These are phyloP conservation scores for Cytospora piceicola DNA, from an alignment of 2,329 filamentous ascomycete species.

Conservation along the genomic window DNA sequence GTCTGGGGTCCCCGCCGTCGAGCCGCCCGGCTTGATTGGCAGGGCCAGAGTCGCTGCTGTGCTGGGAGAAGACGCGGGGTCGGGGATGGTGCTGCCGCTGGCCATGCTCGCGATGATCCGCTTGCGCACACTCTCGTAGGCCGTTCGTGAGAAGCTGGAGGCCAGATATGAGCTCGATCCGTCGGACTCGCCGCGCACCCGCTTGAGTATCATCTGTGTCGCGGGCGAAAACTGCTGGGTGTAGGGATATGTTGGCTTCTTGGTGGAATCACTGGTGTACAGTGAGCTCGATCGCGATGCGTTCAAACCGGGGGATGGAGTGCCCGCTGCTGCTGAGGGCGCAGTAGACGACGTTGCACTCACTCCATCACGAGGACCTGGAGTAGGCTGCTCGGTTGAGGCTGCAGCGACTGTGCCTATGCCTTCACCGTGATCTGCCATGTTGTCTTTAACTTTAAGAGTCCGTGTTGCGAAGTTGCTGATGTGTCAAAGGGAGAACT, in stretches of 20 bases:
- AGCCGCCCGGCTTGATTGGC: slow-evolving; percentile 11
- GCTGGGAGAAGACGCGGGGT: slow-evolving; percentile 16
- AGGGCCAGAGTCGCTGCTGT: slow-evolving; percentile 23
- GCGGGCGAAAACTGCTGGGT: slow-evolving; percentile 29
- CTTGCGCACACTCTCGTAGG: slow-evolving; percentile 46
- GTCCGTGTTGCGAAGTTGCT: neutral
- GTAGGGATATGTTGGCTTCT: slow-evolving; percentile 61
- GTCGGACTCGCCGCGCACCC: slow-evolving; percentile 34
- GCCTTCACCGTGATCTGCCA: neutral
- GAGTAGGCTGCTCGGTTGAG: neutral
- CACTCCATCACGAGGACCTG: neutral
- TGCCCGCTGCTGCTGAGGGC: neutral
- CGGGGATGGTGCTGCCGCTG: slow-evolving; percentile 41
- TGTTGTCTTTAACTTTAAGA: neutral
- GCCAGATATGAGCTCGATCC: slow-evolving; percentile 35
- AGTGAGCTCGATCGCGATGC: neutral
- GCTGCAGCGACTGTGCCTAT: neutral
- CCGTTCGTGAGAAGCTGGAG: slow-evolving; percentile 39
- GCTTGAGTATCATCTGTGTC: slow-evolving; percentile 33
- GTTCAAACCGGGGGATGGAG: slow-evolving; percentile 6
- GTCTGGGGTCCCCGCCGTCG: slow-evolving; percentile 16
- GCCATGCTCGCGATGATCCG: slow-evolving; percentile 47
- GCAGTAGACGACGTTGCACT: slow-evolving; percentile 9
- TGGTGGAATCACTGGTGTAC: slow-evolving; percentile 13
- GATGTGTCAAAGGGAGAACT: neutral